Conservation (phyloP, 2,329 filamentous ascomycete genomes). For the Mycocentrospora acerina region DNA sequence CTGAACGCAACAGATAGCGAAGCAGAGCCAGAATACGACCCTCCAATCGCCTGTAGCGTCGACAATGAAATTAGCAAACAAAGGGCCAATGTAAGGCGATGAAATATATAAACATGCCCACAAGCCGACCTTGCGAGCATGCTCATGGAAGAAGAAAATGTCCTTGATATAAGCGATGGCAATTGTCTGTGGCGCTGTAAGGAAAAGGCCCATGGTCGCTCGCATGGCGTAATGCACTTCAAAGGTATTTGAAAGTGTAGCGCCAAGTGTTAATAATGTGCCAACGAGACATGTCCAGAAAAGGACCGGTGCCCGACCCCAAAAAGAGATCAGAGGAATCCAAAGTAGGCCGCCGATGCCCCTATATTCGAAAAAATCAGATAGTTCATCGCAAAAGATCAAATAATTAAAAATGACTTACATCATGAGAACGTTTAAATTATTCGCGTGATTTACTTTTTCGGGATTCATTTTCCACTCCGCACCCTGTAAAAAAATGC, state of each 20-base stretch:
- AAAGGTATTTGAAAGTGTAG: conserved; percentile 16
- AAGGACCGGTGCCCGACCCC: conserved; percentile 24
- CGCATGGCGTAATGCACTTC: conserved; percentile 27
- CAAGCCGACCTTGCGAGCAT: conserved; percentile 28
- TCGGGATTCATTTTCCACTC: conserved; percentile 5
- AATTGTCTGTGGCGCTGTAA: conserved; percentile 22
- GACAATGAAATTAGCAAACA: conserved; percentile 16
- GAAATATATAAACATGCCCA: conserved; percentile 19
- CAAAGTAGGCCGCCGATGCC: conserved; percentile 23
- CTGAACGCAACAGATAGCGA: background rate
- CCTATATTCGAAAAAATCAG: too few species aligned
- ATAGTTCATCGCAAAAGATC: background rate
- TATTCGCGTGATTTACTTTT: conserved; percentile 1
- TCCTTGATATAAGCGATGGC: conserved; percentile 29
- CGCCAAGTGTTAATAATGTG: conserved; percentile 17
- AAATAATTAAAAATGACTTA: conserved; percentile 1
- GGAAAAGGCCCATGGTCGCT: conserved; percentile 28
- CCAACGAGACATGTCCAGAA: conserved; percentile 30
- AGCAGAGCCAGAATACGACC: conserved; percentile 9
- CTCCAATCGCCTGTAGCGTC: conserved; percentile 10
- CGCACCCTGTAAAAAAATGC: conserved; percentile 14
- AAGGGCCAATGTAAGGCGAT: conserved; percentile 25
- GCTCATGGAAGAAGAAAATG: conserved; percentile 37
- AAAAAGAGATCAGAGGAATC: conserved; percentile 14
- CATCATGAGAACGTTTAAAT: conserved; percentile 7